Evolutionary conservation across 2,329 filamentous ascomycete genomes (phyloP).

Genomic region (Tolypocladium ovalisporum): DNA sequence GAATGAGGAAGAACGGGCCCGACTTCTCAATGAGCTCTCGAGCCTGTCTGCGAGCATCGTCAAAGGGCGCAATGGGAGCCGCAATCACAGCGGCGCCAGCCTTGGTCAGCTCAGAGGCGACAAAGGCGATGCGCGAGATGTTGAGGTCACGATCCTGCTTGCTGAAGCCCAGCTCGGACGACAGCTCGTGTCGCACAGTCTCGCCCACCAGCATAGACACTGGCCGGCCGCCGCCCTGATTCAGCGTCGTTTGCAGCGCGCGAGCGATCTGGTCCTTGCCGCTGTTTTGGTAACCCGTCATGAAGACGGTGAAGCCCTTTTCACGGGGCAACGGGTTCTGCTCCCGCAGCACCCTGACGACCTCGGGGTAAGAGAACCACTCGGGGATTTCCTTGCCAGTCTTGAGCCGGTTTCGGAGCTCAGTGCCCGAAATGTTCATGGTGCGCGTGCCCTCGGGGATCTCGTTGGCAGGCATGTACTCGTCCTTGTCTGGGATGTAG

Average conservation of each 20-base stretch:
- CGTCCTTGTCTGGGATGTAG: constrained; percentile 92
- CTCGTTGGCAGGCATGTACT: constrained; percentile 90
- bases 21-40: constrained; percentile 78
- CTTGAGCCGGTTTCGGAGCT: constrained; percentile 83
- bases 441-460: constrained; percentile 76
- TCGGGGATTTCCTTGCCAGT: constrained; percentile 92
- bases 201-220: constrained; percentile 93
- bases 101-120: constrained; percentile 87
- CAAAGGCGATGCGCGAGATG: constrained; percentile 92
- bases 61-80: constrained; percentile 90
- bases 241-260: constrained; percentile 90
- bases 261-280: constrained; percentile 96
- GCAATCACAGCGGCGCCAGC: constrained; percentile 92
- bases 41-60: constrained; percentile 63
- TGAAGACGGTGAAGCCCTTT: constrained; percentile 97
- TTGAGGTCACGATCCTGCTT: constrained; percentile 87
- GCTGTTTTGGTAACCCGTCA: constrained; percentile 92
- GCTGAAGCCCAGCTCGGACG: constrained; percentile 90
- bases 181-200: constrained; percentile 87
- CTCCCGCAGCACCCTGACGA: constrained; percentile 90
- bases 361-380: constrained; percentile 99
- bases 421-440: constrained; percentile 75
- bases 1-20: constrained; percentile 88
- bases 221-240: constrained; percentile 92
- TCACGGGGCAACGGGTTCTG: constrained; percentile 83